These are phyloP conservation scores for Tricholoma flavovirens DNA, from an alignment of 768 basidiomycete species.

Conservation along the genomic window DNA sequence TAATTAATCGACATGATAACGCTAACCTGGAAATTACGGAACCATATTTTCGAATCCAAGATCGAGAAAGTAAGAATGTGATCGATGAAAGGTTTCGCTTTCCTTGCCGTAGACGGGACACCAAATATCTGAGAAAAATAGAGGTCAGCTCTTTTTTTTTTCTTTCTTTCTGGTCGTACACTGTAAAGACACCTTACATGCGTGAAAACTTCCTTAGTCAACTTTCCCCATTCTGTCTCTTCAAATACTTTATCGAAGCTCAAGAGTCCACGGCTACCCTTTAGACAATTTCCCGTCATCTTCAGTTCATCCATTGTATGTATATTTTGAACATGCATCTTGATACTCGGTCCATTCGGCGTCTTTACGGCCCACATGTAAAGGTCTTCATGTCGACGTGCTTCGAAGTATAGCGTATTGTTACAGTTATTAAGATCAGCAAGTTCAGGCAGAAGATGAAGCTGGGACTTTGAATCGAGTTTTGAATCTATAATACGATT, in stretches of 20 bases:
- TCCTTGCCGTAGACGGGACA: slow-evolving; percentile 85
- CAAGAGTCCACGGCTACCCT: slow-evolving; percentile 87
- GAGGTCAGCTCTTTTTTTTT: neutral
- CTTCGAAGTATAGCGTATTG: slow-evolving; percentile 96
- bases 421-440: slow-evolving; percentile 98
- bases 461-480: slow-evolving; percentile 92
- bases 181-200: slow-evolving; percentile 52
- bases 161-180: too few relatives aligned
- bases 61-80: slow-evolving; percentile 96
- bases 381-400: slow-evolving; percentile 89
- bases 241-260: slow-evolving; percentile 93
- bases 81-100: slow-evolving; percentile 95
- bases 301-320: slow-evolving; percentile 99
- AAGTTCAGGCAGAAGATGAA: slow-evolving; percentile 89
- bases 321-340: slow-evolving; percentile 96
- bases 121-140: slow-evolving; percentile 73
- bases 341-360: slow-evolving; percentile 95
- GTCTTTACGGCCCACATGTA: slow-evolving; percentile 97
- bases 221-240: slow-evolving; percentile 75
- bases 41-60: slow-evolving; percentile 96
- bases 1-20: neutral
- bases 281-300: slow-evolving; percentile 98
- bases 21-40: slow-evolving; percentile 93
- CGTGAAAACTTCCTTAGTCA: slow-evolving; percentile 91
- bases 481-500: slow-evolving; percentile 68